Percentiles rank a stretch among this genome's conserved stretches.
phyloP scores from a whole-genome alignment of 148 eudicot genomes.

The Bassia scoparia region DNA sequence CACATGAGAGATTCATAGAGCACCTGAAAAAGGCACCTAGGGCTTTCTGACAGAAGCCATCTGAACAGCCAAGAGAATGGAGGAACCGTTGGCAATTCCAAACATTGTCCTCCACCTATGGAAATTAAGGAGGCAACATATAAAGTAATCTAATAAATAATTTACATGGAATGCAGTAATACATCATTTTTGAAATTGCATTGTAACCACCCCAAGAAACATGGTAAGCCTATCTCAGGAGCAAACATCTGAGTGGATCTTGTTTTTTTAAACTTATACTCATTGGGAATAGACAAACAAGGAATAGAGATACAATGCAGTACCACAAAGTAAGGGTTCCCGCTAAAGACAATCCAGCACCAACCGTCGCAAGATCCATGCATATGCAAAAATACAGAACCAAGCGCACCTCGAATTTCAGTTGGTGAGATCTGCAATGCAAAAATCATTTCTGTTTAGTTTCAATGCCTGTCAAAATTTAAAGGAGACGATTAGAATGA shows the following conservation, averaged over 20 bases:
- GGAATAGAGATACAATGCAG: constrained; percentile 7
- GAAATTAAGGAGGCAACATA: background rate
- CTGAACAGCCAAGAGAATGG: constrained; percentile 80
- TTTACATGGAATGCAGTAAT: background rate
- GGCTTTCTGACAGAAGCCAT: constrained; percentile 90
- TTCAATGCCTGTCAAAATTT: background rate
- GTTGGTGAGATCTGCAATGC: constrained; percentile 80
- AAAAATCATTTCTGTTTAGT: constrained; percentile 23
- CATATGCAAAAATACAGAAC: constrained; percentile 89
- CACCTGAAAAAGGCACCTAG: constrained; percentile 92
- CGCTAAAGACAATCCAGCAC: constrained; percentile 89
- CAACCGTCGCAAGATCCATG: constrained; percentile 86
- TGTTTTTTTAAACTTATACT: too few relatives aligned
- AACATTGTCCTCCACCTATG: constrained; percentile 98
- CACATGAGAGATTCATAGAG: constrained; percentile 9
- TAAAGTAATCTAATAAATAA: background rate
- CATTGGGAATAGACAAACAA: constrained; percentile 3
- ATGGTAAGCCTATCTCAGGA: too few relatives aligned
- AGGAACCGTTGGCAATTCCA: constrained; percentile 65
- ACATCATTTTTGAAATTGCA: background rate
- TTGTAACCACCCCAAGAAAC: background rate
- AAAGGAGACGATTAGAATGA: background rate
- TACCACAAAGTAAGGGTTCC: constrained; percentile 93
- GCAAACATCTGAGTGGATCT: too few relatives aligned
- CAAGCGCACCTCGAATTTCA: constrained; percentile 97